Evolutionary conservation across 371 early-diverging fungal species (phyloP), one percentile per base, ranked within the genome.

Genomic region (Circinella umbellata): DNA sequence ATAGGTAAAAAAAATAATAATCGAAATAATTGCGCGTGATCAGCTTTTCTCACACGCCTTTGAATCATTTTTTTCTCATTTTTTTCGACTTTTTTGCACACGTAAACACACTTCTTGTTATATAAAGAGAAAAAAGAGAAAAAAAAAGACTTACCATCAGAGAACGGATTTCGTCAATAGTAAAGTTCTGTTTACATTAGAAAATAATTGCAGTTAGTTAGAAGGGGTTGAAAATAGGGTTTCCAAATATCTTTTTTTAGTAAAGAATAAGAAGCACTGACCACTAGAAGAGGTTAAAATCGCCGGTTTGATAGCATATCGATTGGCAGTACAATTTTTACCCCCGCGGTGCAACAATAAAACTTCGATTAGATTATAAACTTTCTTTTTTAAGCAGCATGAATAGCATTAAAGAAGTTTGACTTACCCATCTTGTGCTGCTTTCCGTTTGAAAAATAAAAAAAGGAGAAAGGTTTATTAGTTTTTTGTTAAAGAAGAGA

Each of bases 121-220:
- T 27, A 27, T 42, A 9, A 42, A 42, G 3, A 42, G 36, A 51
- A 18, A 27, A 18, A 10, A 54, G 39, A 53, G 9, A 47, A 57
- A 67, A 60, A 49, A 15, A 49, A 27, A 61, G 15, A 39, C 68
- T 61, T 67, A 87, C 88, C 89, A 89, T 89, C 63, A 79, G 64
- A 47, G 68, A 74, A 60, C 79, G 76, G 67, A 79, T 79, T 71
- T 79, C 79, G 60, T 78, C 79, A 61, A 78, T 73, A 51, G 79
- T 78, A 72, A 78, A 78, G 64, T 78, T 78, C 79, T 78, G 68
- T 13, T 39, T 18, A 66, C 46, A 13, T 47, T 20, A 61, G 48
- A 34, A 38, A 51, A 63, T 3, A 59, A 27, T 27, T 27, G 27
- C 27, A 27, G 61, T 27, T 38, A 37, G 69, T 39, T 62, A 51